Evolutionary conservation across 1,139 yeast genomes (phyloP), one percentile per base, ranked within the genome.

Genomic region (Kluyveromyces sp.): DNA sequence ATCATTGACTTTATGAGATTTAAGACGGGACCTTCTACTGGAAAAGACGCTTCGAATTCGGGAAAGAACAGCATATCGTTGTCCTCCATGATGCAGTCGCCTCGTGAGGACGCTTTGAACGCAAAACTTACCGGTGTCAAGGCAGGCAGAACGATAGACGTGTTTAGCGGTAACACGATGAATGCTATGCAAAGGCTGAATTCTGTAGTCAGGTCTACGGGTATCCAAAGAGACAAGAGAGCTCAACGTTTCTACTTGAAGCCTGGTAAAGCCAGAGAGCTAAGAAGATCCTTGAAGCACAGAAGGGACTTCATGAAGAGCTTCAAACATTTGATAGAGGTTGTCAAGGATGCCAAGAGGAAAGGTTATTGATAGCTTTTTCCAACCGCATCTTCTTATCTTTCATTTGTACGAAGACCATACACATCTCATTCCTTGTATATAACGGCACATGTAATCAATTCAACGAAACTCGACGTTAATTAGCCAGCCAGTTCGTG

Each of bases 271-370:
- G 68, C 61, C 44, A 66, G 68, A 39, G 68, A 71, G 45, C 56
- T 64, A 50, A 69, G 68, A 54, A 66, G 66, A 52, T 65, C 73
- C 15, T 65, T 61, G 46, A 68, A 67, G 51, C 73, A 73, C 55
- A 72, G 74, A 60, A 67, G 60, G 54, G 64, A 66, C 44, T 75
- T 75, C 51, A 68, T 69, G 59, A 65, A 66, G 50, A 78, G 77
- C 36, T 67, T 74, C 57, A 68, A 68, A 51, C 62, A 71, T 49
- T 56, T 74, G 46, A 70, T 75, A 53, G 61, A 60, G 15, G 64
- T 72, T 35, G 75, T 74, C 35, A 69, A 67, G 49, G 75, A 73
- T 47, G 78, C 78, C 30, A 74, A 69, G 57, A 70, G 78, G 61
- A 73, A 71, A 55, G 80, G 80, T 40, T 75, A 74, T 48, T 74